Base-by-base conservation (phyloP, 116 monocot species). In the Dioscorea cayenensis region DNA sequence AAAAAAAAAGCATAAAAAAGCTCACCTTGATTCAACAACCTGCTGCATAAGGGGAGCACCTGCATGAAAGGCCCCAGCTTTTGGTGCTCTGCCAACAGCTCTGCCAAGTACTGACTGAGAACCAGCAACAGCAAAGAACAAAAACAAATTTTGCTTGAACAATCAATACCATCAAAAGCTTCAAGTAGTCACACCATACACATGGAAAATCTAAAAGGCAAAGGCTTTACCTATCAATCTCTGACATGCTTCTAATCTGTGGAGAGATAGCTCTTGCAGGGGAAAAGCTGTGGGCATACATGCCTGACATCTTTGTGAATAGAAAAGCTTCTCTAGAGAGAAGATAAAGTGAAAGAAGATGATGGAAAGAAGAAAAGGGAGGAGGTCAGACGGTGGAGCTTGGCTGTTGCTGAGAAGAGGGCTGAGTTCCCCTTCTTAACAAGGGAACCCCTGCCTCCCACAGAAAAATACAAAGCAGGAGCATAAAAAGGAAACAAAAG, bases 31-130 rank as follows among this genome's bases (percentile, higher is more conserved):
- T 81, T 92, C 77, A 96, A 76, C 64, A 96, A 68, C 28, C 84
- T 75, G 77, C 82, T 90, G 77, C 96, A 96, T 77, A 96, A 83
- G 32, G 96, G 96, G 68, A 96, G 88, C 67, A 96, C 88, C 82
- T 92, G 90, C 84, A 92, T 76, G 80, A 96, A 96, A 38, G 96
- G 96, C 27, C 92, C 90, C 71, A 96, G 84, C 82, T 96, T 96
- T 73, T 96, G 93, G 75, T 90, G 90, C 84, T 96, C 96, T 69
- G 82, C 79, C 70, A 96, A 70, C 77, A 96, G 78, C 82, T 92
- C 96, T 71, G 88, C 79, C 88, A 96, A 86, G 83, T 96, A 96
- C 77, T 92, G 90, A 86, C 96, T 92, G 29, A 73, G 55, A 28
- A 28, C 66, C 71, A 83, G 9, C 18, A 76, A 77, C 75, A 79